Percentiles rank a stretch among this genome's conserved stretches.
These are phyloP conservation scores for Nectriaceae sp. DNA, from an alignment of 2,329 filamentous ascomycete genomes.

Conservation along the genomic window DNA sequence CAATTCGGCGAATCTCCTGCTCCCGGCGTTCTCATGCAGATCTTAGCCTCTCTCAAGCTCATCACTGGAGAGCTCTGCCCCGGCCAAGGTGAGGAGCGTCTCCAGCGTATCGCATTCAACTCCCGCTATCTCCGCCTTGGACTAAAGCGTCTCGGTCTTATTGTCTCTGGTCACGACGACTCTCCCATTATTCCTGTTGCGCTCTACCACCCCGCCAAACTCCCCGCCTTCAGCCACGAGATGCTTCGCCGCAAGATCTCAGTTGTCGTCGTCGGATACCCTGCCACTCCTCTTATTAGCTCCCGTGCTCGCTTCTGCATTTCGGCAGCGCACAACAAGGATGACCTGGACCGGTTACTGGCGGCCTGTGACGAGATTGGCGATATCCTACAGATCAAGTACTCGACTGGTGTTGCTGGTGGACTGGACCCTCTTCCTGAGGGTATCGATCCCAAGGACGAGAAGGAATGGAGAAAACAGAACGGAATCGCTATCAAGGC, in stretches of 20 bases:
- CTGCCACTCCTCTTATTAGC: constrained; percentile 91
- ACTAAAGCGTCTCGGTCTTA: constrained; percentile 94
- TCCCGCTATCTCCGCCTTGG: constrained; percentile 96
- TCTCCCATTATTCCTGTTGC: constrained; percentile 94
- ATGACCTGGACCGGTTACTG: constrained; percentile 89
- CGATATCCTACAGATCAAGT: constrained; percentile 90
- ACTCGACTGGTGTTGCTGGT: constrained; percentile 92
- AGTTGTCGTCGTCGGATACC: constrained; percentile 95
- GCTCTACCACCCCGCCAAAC: constrained; percentile 98
- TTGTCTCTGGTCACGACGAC: constrained; percentile 96
- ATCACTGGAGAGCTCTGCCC: constrained; percentile 87
- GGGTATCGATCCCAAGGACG: constrained; percentile 69
- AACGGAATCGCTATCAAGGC: constrained; percentile 69
- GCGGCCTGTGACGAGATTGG: constrained; percentile 91
- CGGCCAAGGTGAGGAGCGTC: constrained; percentile 91
- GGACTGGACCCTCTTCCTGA: constrained; percentile 77
- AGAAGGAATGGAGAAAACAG: constrained; percentile 65
- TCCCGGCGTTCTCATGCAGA: constrained; percentile 88
- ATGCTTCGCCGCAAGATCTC: constrained; percentile 98
- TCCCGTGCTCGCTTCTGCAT: constrained; percentile 96
- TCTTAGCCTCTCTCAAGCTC: constrained; percentile 80
- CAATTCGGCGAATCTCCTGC: constrained; percentile 85
- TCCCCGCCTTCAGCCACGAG: constrained; percentile 96
- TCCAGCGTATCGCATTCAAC: constrained; percentile 97
- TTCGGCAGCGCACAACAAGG: constrained; percentile 95